Base-by-base conservation (phyloP, 176 grass and related monocot genomes). In the Ampelocalamus luodianensis region DNA sequence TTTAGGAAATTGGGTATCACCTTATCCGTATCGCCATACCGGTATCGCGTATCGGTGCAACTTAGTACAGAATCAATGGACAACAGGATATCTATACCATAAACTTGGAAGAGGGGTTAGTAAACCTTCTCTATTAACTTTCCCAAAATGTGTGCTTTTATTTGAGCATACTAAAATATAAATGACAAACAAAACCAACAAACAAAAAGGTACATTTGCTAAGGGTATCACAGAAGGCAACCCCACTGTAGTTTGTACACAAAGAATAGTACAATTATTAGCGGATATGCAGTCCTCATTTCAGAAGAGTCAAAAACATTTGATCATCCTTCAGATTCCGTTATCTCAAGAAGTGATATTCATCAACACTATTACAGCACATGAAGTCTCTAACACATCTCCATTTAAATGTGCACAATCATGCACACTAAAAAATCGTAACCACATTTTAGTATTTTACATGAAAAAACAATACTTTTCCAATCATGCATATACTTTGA, bases 401-500 rank as follows among this genome's bases (percentile, higher is more conserved):
- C 45, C 62, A 51, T 80, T 68, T 5, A 53, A 65, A 68, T 16
- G 32, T 5, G 18, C 20, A 38, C 27, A 38, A 14, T 37, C 0
- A 0, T 49, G 43, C 20, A 53, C 14, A 53, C 11, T 15, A 53
- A 18, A 32, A 80, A 38, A 66, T 5, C 5, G 7, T 3, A 50
- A 80, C 4, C n/a, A 15, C 11, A 36, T n/a, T 65, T 36, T n/a
- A 79, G 15, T 5, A 36, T n/a, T 65, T 36, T n/a, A 79, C 77
- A 79, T 15, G 6, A 71, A 78, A 10, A 15, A 36, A 38, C n/a
- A n/a, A n/a, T 12, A 17, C 13, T 54, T 83, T 22, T 50, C 5
- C 16, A 83, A 83, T 40, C 32, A 42, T 64, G 86, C 54, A 71
- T 71, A 54, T 5, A 48, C 46, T 71, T 51, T 39, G 9, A 77